Base-by-base conservation (phyloP, 2,329 filamentous ascomycete genomes). In the Ampelomyces quisqualis region DNA sequence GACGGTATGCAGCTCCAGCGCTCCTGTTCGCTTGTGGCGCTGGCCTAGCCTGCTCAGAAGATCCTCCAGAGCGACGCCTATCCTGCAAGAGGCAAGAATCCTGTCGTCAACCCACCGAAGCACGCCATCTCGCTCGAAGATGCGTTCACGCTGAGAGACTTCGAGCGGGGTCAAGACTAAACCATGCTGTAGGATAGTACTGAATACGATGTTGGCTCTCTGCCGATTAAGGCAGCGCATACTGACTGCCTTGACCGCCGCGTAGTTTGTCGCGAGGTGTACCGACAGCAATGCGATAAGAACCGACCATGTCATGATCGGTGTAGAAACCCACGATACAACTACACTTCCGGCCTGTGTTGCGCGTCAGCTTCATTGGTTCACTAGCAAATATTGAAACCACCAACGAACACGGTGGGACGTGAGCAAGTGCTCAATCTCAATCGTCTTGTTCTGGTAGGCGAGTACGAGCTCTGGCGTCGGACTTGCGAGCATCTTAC, bases 141-240 rank as follows among this genome's bases (percentile, higher is more conserved):
- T 77, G 11, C 71, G 68, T 64, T 85, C 81, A 46, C 69, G 62
- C 15, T 52, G 57, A 0, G 87, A 78, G 1, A 90, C 82, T 51
- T 90, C 73, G 6, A 73, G 69, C 0, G 89, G 90, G 0, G 76
- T 76, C 3, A 88, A 74, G 2, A 87, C 69, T 8, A 60, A 67
- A 17, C 59, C 66, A 21, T 60, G 48, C 13, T 60, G 45, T 15
- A 67, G 33, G 3, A 65, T 36, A 38, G 79, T 73, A 27, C 80
- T 77, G 55, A 90, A 84, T 1, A 95, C 74, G 14, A 96, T 81
- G 33, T 85, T 88, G 2, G 90, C 87, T 23, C 93, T 80, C 67
- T 97, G 90, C 15, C 88, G 79, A 69, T 95, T 97, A 23, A 97
- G 75, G 5, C 81, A 88, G 26, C 80, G 79, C 84, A 97, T 88